These are phyloP conservation scores for Penicillium sp. DNA, from an alignment of 2,329 filamentous ascomycete genomes.

Conservation along the genomic window DNA sequence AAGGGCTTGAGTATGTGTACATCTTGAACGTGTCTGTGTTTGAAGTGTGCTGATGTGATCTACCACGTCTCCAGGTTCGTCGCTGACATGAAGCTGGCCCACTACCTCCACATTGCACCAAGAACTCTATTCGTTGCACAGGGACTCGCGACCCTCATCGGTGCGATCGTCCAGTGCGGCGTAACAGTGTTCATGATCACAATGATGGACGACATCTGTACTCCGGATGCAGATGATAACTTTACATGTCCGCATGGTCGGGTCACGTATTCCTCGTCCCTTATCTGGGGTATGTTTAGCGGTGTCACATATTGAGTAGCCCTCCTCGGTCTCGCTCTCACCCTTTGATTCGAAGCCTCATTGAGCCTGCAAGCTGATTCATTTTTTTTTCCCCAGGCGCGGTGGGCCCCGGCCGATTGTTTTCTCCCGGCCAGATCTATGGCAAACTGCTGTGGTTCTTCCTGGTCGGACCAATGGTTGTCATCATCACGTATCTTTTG, in stretches of 20 bases:
- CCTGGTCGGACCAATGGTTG: constrained; percentile 64
- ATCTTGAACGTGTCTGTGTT: background rate
- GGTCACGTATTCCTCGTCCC: constrained; percentile 67
- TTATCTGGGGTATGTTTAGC: constrained; percentile 62
- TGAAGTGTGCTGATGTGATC: background rate
- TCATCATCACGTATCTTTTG: constrained; percentile 61
- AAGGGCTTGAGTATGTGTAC: constrained; percentile 53
- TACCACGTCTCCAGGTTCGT: constrained; percentile 53
- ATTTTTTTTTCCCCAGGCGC: constrained; percentile 40
- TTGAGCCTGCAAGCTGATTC: background rate
- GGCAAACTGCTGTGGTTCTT: constrained; percentile 69
- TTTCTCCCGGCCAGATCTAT: constrained; percentile 64
- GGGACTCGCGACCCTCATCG: constrained; percentile 53
- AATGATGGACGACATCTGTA: constrained; percentile 51
- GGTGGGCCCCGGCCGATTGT: constrained; percentile 69
- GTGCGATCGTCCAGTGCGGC: constrained; percentile 52
- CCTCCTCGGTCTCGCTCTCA: background rate
- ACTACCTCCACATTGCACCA: constrained; percentile 52
- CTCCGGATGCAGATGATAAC: constrained; percentile 60
- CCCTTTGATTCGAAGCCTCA: constrained; percentile 2
- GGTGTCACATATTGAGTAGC: background rate
- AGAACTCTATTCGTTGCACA: constrained; percentile 55
- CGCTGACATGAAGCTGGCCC: constrained; percentile 65
- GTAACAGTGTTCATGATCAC: constrained; percentile 53
- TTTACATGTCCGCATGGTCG: constrained; percentile 59